phyloP scores from a whole-genome alignment of 2,329 filamentous ascomycete genomes.

The Alternaria viburni region DNA sequence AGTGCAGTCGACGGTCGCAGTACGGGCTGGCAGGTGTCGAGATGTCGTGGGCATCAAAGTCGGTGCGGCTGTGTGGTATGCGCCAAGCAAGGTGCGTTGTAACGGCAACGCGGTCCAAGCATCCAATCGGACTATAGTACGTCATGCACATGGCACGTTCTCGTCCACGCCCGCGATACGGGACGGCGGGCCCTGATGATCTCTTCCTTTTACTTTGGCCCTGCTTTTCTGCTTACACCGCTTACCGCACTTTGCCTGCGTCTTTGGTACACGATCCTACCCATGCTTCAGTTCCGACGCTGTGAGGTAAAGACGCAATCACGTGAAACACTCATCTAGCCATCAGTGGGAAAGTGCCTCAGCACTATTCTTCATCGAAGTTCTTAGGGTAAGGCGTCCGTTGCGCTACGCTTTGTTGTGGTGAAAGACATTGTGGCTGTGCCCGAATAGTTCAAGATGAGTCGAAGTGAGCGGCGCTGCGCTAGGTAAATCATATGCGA shows the following conservation, averaged over 20 bases:
- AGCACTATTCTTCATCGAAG: background rate
- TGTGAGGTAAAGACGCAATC: background rate
- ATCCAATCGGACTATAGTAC: conserved; percentile 1
- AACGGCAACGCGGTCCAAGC: conserved; percentile 8
- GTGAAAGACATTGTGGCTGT: background rate
- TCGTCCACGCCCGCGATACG: background rate
- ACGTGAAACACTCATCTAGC: background rate
- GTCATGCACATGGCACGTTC: background rate
- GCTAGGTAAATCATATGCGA: background rate
- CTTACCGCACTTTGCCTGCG: background rate
- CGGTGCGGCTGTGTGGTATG: conserved; percentile 8
- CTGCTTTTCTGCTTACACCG: background rate
- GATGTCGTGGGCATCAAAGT: conserved; percentile 12
- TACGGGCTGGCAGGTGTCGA: conserved; percentile 8
- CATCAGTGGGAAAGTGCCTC: background rate
- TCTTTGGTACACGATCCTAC: background rate
- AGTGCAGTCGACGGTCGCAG: background rate
- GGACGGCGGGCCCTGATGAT: conserved; percentile 9
- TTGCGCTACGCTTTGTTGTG: background rate
- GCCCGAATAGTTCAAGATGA: conserved; percentile 8
- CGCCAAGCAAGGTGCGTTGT: conserved; percentile 10
- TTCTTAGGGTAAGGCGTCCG: background rate
- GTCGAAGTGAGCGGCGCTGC: conserved; percentile 19
- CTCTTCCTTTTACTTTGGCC: conserved; percentile 4
- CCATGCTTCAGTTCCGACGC: background rate